Conservation (phyloP, 148 eudicot species). For the Fagopyrum esculentum region DNA sequence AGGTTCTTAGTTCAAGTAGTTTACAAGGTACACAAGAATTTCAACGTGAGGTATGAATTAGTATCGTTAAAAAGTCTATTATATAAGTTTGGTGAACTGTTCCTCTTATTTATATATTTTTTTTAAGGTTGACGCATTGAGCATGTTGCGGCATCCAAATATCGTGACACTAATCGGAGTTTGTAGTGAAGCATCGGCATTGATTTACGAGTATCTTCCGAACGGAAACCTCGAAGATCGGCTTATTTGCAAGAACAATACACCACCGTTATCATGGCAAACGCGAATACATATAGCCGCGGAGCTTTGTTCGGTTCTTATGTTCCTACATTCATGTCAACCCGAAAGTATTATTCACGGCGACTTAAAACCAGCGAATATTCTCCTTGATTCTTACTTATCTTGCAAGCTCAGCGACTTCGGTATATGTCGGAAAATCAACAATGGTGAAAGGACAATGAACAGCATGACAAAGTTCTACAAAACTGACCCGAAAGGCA, state of each 20-base stretch:
- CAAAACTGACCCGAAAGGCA: conserved; percentile 60
- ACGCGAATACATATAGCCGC: conserved; percentile 70
- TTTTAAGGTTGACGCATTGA: conserved; percentile 63
- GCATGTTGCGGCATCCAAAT: conserved; percentile 80
- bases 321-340: conserved; percentile 64
- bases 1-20: conserved; percentile 47
- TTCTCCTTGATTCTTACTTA: conserved; percentile 57
- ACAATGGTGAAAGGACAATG: conserved; percentile 30
- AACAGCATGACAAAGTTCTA: conserved; percentile 28
- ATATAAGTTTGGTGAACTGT: not conserved
- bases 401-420: conserved; percentile 70
- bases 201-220: conserved; percentile 72
- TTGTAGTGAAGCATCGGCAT: conserved; percentile 60
- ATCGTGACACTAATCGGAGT: conserved; percentile 73
- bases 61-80: no score
- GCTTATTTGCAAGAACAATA: conserved; percentile 57
- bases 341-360: conserved; percentile 60
- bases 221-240: conserved; percentile 92
- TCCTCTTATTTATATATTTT: not conserved
- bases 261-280: conserved; percentile 79
- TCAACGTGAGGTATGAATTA: conserved; percentile 67
- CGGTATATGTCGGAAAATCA: conserved; percentile 47
- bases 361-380: conserved; percentile 62
- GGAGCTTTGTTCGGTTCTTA: conserved; percentile 70
- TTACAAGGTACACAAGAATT: conserved; percentile 65